Percentiles rank a stretch among this genome's conserved stretches.
phyloP scores from a whole-genome alignment of 192 early-diverging fungal genomes.

The Backusella liffmaniae region DNA sequence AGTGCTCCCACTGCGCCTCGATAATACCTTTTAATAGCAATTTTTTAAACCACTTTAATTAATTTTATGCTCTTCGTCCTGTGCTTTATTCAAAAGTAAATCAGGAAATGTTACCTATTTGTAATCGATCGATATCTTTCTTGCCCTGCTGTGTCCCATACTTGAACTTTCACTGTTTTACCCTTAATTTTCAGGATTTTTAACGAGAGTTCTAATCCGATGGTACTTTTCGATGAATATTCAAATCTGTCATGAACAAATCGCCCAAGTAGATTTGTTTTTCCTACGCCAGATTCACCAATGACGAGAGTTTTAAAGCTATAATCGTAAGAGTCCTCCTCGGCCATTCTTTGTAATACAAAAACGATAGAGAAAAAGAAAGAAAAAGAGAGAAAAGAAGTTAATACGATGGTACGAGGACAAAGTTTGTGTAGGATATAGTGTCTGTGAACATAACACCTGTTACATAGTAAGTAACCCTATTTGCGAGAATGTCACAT shows the following conservation, averaged over 20 bases:
- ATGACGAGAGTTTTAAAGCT: slow-evolving; percentile 60
- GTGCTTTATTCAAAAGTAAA: not conserved
- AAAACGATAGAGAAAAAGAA: not conserved
- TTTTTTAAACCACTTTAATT: not conserved
- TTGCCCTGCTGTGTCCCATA: slow-evolving; percentile 86
- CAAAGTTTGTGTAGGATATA: not conserved
- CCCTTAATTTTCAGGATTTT: slow-evolving; percentile 30
- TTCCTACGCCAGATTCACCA: slow-evolving; percentile 52
- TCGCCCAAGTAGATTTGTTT: slow-evolving; percentile 41
- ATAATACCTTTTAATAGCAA: slow-evolving; percentile 62
- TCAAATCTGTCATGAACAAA: slow-evolving; percentile 48
- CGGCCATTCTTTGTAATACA: not conserved
- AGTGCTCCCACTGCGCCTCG: slow-evolving; percentile 73
- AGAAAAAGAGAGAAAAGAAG: not conserved
- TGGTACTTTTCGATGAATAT: slow-evolving; percentile 41
- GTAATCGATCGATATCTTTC: slow-evolving; percentile 80
- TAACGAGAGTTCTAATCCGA: slow-evolving; percentile 42
- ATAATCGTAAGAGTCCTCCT: slow-evolving; percentile 44
- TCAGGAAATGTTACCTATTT: slow-evolving; percentile 31
- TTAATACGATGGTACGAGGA: not conserved
- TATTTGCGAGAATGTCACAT: slow-evolving; percentile 8
- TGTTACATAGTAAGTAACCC: slow-evolving; percentile 9
- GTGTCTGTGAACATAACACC: not conserved
- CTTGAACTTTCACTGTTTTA: slow-evolving; percentile 72
- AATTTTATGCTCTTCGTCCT: not conserved